These are phyloP conservation scores for Solanum dulcamara DNA, from an alignment of 257 asterid genomes.

Conservation along the genomic window DNA sequence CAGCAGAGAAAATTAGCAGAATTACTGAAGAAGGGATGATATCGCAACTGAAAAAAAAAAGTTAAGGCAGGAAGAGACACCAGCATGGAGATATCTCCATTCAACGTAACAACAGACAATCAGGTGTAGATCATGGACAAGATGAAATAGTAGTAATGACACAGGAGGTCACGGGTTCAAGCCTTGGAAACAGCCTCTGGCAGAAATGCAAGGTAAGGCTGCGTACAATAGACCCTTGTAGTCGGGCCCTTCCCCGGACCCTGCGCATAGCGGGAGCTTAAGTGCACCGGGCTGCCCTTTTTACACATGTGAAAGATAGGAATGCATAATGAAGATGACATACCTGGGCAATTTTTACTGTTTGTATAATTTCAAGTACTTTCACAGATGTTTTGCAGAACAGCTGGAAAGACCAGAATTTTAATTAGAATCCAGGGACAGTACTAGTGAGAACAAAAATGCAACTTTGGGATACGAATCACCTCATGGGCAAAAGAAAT, in stretches of 20 bases:
- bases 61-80: not conserved
- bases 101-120: not conserved
- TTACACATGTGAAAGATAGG: not conserved
- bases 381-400: constrained; percentile 45
- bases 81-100: not conserved
- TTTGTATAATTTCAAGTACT: constrained; percentile 53
- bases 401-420: constrained; percentile 37
- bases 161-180: no score
- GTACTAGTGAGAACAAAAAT: not conserved
- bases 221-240: no score
- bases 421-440: constrained; percentile 11
- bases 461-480: constrained; percentile 6
- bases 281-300: no score
- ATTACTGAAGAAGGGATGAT: not conserved
- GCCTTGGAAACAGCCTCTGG: no score
- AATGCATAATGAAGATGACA: not conserved
- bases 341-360: constrained; percentile 86
- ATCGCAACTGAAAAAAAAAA: not conserved
- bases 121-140: not conserved
- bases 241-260: no score
- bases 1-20: not conserved
- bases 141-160: not conserved
- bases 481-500: constrained; percentile 57
- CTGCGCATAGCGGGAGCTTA: no score
- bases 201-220: no score